Base-by-base conservation (phyloP, 192 early-diverging fungal species). In the Coemansia sp. region DNA sequence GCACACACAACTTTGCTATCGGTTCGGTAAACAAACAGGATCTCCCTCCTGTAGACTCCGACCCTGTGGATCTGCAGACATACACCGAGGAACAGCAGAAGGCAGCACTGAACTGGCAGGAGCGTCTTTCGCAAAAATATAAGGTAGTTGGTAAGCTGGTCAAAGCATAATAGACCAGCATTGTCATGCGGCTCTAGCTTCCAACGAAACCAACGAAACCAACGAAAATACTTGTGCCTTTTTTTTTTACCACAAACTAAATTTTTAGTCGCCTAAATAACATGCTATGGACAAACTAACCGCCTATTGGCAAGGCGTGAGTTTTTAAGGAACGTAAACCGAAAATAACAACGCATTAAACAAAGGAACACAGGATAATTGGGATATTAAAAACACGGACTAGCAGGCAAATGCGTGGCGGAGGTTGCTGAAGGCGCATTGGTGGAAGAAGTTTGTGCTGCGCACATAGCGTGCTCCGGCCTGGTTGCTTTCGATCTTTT, bases 1-100 rank as follows among this genome's bases (percentile, higher is more conserved):
- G 94, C 14, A 94, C 93, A 21, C 85, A 92, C 46, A 92, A 93
- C 2, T 76, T 97, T 52, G 91, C 94, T 35, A 92, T 91, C 71
- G 84, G 91, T 56, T 94, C 94, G 33, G 93, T 97, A 66, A 89
- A 93, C 64, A 72, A 70, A 44, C 78, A 84, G 2, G 87, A 92
- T 81, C 63, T 95, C 45, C 70, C 81, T 5, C 39, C 20, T 3
- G 79, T 83, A 12, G 51, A 87, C 21, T 84, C 88, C 34, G 76
- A 79, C 10, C 88, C 91, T 9, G 87, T 94, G 46, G 92, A 94
- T 69, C 83, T 92, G 34, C 85, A 84, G 26, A 90, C 89, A 49
- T 76, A 95, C 35, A 68, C 72, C 7, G 77, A 72, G 2, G 89
- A 89, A 21, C 92, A 94, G 78, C 69, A 77, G 60, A 78, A 89